Evolutionary conservation across 768 basidiomycete species (phyloP).

Genomic region (Suillus weaverae): DNA sequence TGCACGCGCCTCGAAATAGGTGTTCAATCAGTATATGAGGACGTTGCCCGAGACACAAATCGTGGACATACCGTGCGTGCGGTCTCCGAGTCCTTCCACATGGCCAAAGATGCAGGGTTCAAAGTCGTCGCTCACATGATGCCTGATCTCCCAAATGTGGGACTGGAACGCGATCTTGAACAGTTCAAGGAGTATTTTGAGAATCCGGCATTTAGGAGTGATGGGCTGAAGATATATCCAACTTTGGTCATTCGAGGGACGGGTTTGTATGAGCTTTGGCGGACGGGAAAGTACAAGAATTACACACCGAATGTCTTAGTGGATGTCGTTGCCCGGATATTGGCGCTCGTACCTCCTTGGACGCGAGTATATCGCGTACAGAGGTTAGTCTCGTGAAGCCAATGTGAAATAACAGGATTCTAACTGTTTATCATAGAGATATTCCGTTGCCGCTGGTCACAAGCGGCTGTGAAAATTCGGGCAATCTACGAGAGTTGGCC

Average conservation of each 20-base stretch:
- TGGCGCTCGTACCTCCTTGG: constrained; percentile 98
- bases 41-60: constrained; percentile 98
- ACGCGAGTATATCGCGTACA: constrained; percentile 98
- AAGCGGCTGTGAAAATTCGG: constrained; percentile 96
- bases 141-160: constrained; percentile 98
- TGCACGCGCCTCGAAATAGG: constrained; percentile 98
- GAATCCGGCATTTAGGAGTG: constrained; percentile 95
- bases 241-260: constrained; percentile 98
- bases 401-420: neutral
- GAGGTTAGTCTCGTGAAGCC: constrained; percentile 48
- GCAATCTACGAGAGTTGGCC: constrained; percentile 94
- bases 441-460: constrained; percentile 96
- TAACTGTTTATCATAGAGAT: constrained; percentile 53
- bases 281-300: constrained; percentile 97
- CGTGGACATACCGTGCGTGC: constrained; percentile 98
- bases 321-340: constrained; percentile 93
- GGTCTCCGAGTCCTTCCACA: constrained; percentile 94
- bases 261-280: constrained; percentile 93
- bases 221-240: constrained; percentile 98
- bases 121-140: constrained; percentile 99
- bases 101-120: constrained; percentile 98
- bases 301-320: constrained; percentile 99
- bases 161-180: constrained; percentile 93
- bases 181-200: constrained; percentile 99
- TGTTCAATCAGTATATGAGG: constrained; percentile 98